Conservation (phyloP, 2,329 filamentous ascomycete genomes). For the Hypomyces rosellus region DNA sequence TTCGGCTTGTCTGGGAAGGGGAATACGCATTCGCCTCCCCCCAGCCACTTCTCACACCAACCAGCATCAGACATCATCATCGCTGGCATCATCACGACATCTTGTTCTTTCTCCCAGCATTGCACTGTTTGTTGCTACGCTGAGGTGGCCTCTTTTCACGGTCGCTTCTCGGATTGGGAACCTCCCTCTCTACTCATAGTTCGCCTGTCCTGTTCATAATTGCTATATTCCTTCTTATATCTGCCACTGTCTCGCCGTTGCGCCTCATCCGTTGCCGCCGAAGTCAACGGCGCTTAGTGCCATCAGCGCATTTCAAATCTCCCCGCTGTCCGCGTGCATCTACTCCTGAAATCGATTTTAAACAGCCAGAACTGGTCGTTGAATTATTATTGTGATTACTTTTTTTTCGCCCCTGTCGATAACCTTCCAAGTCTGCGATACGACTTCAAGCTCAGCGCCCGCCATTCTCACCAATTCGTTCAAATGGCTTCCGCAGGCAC, state of each 20-base stretch:
- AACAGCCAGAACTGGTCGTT: no score
- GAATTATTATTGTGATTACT: no score
- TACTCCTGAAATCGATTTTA: no score
- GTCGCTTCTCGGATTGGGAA: no score
- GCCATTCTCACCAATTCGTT: background rate
- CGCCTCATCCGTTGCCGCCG: no score
- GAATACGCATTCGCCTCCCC: slow-evolving; percentile 7
- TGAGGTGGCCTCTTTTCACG: no score
- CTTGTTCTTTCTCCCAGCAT: background rate
- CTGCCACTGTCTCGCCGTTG: no score
- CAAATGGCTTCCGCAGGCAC: slow-evolving; percentile 47
- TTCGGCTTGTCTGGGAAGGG: background rate
- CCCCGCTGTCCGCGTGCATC: background rate
- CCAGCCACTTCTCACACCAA: slow-evolving; percentile 5
- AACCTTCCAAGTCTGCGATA: background rate
- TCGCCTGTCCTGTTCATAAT: no score
- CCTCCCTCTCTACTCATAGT: no score
- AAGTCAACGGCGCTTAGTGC: no score
- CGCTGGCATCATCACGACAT: slow-evolving; percentile 1
- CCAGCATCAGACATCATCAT: slow-evolving; percentile 8
- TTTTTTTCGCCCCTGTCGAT: background rate
- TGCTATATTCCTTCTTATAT: no score
- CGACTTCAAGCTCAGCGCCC: background rate
- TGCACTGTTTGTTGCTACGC: background rate
- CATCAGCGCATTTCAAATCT: background rate